Evolutionary conservation across 2,329 filamentous ascomycete species (phyloP).

Genomic region (Aspergillus vadensis): DNA sequence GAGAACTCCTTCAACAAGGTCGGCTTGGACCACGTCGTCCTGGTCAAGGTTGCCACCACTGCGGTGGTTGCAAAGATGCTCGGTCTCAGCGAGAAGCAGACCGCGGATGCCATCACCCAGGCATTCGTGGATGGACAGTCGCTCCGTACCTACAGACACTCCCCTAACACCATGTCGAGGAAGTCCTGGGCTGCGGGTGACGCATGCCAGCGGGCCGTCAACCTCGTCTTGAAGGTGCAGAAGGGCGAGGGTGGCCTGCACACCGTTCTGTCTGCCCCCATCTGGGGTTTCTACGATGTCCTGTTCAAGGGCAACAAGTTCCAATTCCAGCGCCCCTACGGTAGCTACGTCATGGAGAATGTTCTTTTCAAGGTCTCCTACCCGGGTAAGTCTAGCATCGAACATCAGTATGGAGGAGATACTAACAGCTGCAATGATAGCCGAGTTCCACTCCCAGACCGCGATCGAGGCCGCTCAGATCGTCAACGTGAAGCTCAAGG

Average conservation of each 20-base stretch:
- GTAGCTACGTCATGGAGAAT: constrained; percentile 99
- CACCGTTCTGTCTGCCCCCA: constrained; percentile 86
- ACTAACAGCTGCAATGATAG: constrained; percentile 41
- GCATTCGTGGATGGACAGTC: constrained; percentile 97
- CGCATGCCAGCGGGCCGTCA: constrained; percentile 93
- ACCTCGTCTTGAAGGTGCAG: constrained; percentile 85
- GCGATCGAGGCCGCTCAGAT: constrained; percentile 92
- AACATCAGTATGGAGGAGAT: not conserved
- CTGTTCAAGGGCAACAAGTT: constrained; percentile 96
- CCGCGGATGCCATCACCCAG: constrained; percentile 92
- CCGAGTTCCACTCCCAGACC: constrained; percentile 98
- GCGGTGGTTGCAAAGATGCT: constrained; percentile 96
- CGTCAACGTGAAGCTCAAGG: constrained; percentile 79
- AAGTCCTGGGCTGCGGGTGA: constrained; percentile 99
- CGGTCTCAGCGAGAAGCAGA: constrained; percentile 84
- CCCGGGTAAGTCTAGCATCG: constrained; percentile 63
- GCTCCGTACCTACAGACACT: constrained; percentile 94
- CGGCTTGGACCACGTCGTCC: constrained; percentile 93
- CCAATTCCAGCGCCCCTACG: constrained; percentile 92
- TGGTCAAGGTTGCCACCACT: constrained; percentile 95
- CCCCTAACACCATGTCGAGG: constrained; percentile 98
- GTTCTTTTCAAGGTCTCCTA: constrained; percentile 99
- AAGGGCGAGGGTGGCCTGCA: constrained; percentile 89
- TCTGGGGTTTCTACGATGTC: constrained; percentile 99
- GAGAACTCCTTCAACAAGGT: constrained; percentile 99